Evolutionary conservation across 805 yeast genomes (phyloP), one percentile per base, ranked within the genome.

Genomic region (Wickerhamomyces chaumierensis): DNA sequence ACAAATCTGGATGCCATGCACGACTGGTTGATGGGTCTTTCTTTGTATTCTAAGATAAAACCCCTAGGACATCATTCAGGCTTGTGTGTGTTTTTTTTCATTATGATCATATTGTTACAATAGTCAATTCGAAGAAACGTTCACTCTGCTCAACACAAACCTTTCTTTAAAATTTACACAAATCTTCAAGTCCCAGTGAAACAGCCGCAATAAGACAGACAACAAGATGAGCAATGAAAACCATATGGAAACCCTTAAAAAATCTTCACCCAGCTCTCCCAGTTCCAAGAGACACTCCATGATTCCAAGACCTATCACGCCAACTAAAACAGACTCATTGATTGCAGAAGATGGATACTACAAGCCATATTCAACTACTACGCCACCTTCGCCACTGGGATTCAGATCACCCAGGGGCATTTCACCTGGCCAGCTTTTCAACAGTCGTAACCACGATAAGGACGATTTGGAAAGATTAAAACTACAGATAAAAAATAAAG

Each of bases 301-400:
- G 8, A 49, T 49, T 4, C 53, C 55, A 21, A 38, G 48, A 18
- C 50, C 48, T 12, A 38, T 37, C 1, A 48, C 52, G n/a, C 53
- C 55, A 1, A 37, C 49, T 3, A 49, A 48, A 34, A 31, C 40
- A 7, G 23, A 34, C 17, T 48, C 55, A 3, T 19, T 17, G 11
- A 29, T 47, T 38, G 40, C 48, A 11, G 31, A 33, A 2, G 18
- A 25, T 27, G 45, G 43, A 2, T 36, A 19, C 25, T 18, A 19
- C 16, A 15, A 28, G 5, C 23, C 39, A 13, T n/a, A n/a, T n/a
- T n/a, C n/a, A n/a, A n/a, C n/a, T n/a, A 28, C 16, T 5, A 28
- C 31, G 5, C n/a, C 16, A 8, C 31, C 31, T 8, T 28, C 31
- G 5, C 36, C 39, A 4, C 37, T 32, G 27, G 44, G 48, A 8